These are phyloP conservation scores for Biscogniauxia marginata DNA, from an alignment of 2,329 filamentous ascomycete species.

Conservation along the genomic window DNA sequence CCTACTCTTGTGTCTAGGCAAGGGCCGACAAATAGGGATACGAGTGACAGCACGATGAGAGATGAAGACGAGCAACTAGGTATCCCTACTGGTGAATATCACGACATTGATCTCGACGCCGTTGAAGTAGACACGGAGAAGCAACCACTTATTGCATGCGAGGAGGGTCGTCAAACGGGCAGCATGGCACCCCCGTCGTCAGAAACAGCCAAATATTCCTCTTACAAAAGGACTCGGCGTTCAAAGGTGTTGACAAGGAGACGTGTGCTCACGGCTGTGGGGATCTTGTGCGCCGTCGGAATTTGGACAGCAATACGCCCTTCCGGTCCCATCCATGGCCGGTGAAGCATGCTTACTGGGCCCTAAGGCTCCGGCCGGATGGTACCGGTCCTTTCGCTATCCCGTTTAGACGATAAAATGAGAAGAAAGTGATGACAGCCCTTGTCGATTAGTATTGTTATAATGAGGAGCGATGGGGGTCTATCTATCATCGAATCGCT, in stretches of 20 bases:
- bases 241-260: slow-evolving; percentile 26
- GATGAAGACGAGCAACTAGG: neutral
- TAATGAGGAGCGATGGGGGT: slow-evolving; percentile 10
- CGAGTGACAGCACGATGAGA: neutral
- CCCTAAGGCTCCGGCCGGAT: slow-evolving; percentile 12
- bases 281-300: slow-evolving; percentile 29
- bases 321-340: slow-evolving; percentile 1
- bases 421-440: slow-evolving; percentile 4
- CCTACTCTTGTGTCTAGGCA: neutral
- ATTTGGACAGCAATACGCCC: slow-evolving; percentile 14
- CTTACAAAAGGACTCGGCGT: slow-evolving; percentile 2
- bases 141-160: slow-evolving; percentile 10
- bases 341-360: neutral
- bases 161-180: slow-evolving; percentile 1
- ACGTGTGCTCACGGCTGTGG: slow-evolving; percentile 31
- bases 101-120: slow-evolving; percentile 3
- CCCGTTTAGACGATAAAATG: neutral
- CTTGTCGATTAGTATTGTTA: slow-evolving; percentile 5
- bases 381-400: slow-evolving; percentile 1
- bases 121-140: slow-evolving; percentile 19
- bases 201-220: neutral
- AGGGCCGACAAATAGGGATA: neutral
- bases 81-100: neutral
- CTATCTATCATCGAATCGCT: slow-evolving; percentile 9
- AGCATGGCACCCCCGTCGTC: neutral